Base-by-base conservation (phyloP, 1,139 yeast genomes). In the Yamadazyma trypodendri region DNA sequence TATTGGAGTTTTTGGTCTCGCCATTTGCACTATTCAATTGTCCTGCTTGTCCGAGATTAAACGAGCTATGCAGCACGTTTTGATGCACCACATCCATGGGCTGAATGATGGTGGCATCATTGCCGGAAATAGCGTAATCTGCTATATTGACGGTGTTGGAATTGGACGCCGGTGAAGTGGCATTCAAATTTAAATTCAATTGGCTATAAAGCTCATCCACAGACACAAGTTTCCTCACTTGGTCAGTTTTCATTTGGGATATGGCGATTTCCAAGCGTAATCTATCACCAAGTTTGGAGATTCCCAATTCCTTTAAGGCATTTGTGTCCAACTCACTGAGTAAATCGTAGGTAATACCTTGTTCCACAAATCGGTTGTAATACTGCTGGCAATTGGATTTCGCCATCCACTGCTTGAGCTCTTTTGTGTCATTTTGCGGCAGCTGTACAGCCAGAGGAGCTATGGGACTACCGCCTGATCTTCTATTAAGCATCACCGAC, bases 211-310 rank as follows among this genome's bases (percentile, higher is more conserved):
- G 41, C 3, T 64, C 65, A 35, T 58, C 63, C 30, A 63, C 51
- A 18, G 62, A 59, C 22, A 75, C 49, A 11, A 55, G 44, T 18
- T 60, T 53, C 44, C 55, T 56, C n/a, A 77, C 54, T 22, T 54
- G 50, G 29, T 70, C 68, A 3, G 68, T 50, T 48, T 70, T 62
- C 46, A 76, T 41, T 38, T 65, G 59, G 37, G 68, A 56, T 24
- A 81, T 63, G 39, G 83, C 80, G 15, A 79, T 64, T 48, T 79
- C 79, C 7, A 87, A 56, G 24, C 83, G 67, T 24, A 92, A 68
- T 24, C 97, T 66, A 56, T 92, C 97, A 0, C 97, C 97, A 8
- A 92, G 75, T 48, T 79, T 83, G 14, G 50, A 49, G n/a, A 92
- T 63, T 0, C 96, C 97, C 7, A 92, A 58, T 44, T 84, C 95